These are phyloP conservation scores for Aaosphaeria arxii DNA, from an alignment of 2,329 filamentous ascomycete species.

Conservation along the genomic window DNA sequence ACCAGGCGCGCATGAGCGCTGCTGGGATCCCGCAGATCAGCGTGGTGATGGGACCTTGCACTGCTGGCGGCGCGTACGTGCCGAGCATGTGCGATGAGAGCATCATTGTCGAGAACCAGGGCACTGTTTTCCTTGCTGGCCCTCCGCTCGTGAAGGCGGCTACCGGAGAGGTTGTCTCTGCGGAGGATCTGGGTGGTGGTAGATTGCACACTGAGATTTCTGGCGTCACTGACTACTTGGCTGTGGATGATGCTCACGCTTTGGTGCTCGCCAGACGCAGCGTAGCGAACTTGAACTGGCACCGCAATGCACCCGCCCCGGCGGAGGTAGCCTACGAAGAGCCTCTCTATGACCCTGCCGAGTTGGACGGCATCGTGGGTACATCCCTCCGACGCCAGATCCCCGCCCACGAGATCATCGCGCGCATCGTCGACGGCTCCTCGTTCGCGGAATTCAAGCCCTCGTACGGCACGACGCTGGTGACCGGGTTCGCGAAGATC, in stretches of 20 bases:
- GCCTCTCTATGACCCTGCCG: conserved; percentile 74
- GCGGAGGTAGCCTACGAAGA: conserved; percentile 58
- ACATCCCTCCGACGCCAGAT: conserved; percentile 86
- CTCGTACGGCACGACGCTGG: conserved; percentile 81
- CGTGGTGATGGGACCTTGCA: conserved; percentile 97
- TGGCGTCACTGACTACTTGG: conserved; percentile 92
- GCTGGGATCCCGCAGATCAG: conserved; percentile 88
- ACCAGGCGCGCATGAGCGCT: conserved; percentile 91
- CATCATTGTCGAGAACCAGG: conserved; percentile 93
- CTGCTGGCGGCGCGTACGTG: conserved; percentile 91
- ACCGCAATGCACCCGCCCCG: conserved; percentile 42
- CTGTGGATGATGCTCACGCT: conserved; percentile 90
- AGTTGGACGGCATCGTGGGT: conserved; percentile 84
- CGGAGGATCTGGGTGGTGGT: conserved; percentile 88
- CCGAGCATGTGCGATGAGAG: conserved; percentile 97
- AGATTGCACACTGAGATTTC: conserved; percentile 86
- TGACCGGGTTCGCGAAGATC: conserved; percentile 85
- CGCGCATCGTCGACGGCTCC: conserved; percentile 86
- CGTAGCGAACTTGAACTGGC: conserved; percentile 88
- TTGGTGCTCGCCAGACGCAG: conserved; percentile 80
- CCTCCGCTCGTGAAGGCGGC: conserved; percentile 94
- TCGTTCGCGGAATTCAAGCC: conserved; percentile 94
- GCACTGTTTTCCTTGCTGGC: conserved; percentile 95
- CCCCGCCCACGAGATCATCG: conserved; percentile 85
- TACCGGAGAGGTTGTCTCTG: conserved; percentile 86